A percentile compares a stretch with the other conserved stretches of the same genome.
Evolutionary conservation across 768 basidiomycete species (phyloP).

Genomic region (Termitomyces sp.): DNA sequence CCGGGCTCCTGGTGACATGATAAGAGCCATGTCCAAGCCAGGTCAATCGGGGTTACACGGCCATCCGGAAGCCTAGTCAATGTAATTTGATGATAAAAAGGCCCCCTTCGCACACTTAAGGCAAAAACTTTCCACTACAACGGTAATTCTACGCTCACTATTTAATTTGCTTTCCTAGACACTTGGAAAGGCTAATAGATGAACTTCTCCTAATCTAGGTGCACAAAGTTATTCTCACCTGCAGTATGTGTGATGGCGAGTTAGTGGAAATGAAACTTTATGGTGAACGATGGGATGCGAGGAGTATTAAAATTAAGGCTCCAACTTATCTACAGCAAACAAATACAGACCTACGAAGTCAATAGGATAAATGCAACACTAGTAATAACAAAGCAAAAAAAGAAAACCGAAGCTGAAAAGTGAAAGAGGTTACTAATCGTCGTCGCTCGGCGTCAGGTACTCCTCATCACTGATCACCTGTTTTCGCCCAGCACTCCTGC

Average conservation of each 20-base stretch:
- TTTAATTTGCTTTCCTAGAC: neutral
- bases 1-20: constrained; percentile 2
- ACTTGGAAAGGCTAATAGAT: constrained; percentile 10
- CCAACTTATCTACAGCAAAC: constrained; percentile 7
- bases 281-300: neutral
- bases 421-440: constrained; percentile 36
- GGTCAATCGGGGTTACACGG: neutral
- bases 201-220: neutral
- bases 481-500: constrained; percentile 58
- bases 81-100: constrained; percentile 8
- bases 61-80: neutral
- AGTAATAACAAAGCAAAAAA: constrained; percentile 1
- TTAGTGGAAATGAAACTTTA: constrained; percentile 4
- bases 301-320: constrained; percentile 4
- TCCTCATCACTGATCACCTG: constrained; percentile 72
- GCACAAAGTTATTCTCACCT: neutral
- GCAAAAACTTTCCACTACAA: constrained; percentile 7
- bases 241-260: neutral
- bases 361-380: constrained; percentile 4
- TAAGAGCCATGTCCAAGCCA: neutral
- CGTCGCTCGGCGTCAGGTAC: constrained; percentile 72
- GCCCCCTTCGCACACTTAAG: neutral
- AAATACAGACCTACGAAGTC: constrained; percentile 5
- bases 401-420: constrained; percentile 1
- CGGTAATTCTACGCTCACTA: neutral